Base-by-base conservation (phyloP, 1,139 yeast genomes). In the Magnusiomyces magnusii region DNA sequence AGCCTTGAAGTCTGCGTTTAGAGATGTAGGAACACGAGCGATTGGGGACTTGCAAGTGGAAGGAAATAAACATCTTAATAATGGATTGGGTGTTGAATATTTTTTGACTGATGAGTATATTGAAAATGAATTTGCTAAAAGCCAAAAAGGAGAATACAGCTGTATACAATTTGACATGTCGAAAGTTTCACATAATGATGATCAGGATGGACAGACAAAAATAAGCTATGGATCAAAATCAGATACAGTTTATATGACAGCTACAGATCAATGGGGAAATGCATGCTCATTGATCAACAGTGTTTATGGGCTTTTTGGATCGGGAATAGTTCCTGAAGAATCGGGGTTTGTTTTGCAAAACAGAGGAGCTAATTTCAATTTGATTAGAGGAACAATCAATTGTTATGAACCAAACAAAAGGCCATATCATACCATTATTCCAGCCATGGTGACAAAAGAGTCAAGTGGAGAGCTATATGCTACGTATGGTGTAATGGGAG, bases 401-500 rank as follows among this genome's bases (percentile, higher is more conserved):
- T 78, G 80, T 58, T 72, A 85, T 51, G 91, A 80, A 60, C 89
- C 90, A 0, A 80, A 81, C 44, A 88, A 88, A 69, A 76, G 95
- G 62, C 87, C 93, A 0, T 88, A 87, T 71, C 95, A 88, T 67
- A 88, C 96, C 0, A 88, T 88, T 62, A 87, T 88, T 60, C 95
- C 96, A 0, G 90, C 91, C 0, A 80, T 87, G 85, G 81, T 87
- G 42, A 84, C 88, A 5, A 67, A 70, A 15, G 74, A 75, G 1
- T 61, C 15, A 3, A 39, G 64, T 28, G 77, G 75, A 47, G 76
- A 75, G 5, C 73, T 88, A 31, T 85, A 79, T 68, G 92, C 92
- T 0, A 76, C 87, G 2, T 86, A 81, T 67, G 96, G 95, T 41
- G 88, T 87, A 65, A 88, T 87, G 92, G 96, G 96, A 25, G 96